These are phyloP conservation scores for Candida peoriensis DNA, from an alignment of 805 yeast genomes.

Conservation along the genomic window DNA sequence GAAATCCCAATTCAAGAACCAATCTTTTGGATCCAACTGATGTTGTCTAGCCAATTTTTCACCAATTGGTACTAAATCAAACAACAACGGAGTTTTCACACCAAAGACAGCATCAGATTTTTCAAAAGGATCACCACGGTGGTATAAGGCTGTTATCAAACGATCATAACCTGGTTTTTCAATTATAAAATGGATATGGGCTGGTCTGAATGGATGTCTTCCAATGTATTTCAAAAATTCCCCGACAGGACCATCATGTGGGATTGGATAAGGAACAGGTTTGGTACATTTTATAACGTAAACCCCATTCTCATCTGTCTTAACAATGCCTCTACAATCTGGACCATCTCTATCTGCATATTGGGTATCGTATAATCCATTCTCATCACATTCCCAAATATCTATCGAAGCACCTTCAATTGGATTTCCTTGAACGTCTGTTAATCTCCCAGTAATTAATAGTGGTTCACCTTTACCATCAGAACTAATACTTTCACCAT, in stretches of 20 bases:
- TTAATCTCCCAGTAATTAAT: constrained; percentile 24
- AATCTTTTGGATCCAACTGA: no score
- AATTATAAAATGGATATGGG: constrained; percentile 29
- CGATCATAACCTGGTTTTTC: constrained; percentile 24
- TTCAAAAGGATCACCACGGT: constrained; percentile 26
- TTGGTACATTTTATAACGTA: constrained; percentile 26
- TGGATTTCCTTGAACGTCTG: constrained; percentile 27
- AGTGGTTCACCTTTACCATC: constrained; percentile 31
- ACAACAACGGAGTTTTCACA: constrained; percentile 28
- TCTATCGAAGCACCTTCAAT: constrained; percentile 28
- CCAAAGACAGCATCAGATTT: constrained; percentile 32
- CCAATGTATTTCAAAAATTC: constrained; percentile 26
- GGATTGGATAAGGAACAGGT: constrained; percentile 35
- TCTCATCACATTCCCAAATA: constrained; percentile 34
- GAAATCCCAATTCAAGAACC: no score
- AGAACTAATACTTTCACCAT: constrained; percentile 29
- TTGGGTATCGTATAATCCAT: constrained; percentile 33
- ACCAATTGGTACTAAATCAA: constrained; percentile 22
- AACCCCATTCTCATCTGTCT: constrained; percentile 23
- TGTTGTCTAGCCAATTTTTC: no score
- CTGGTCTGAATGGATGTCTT: constrained; percentile 34
- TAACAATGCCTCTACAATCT: constrained; percentile 30
- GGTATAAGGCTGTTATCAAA: constrained; percentile 30
- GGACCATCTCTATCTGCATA: constrained; percentile 34
- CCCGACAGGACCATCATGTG: constrained; percentile 37